Conservation (phyloP, 352 stramenopile genomes). For the Globisporangium ultimum region DNA sequence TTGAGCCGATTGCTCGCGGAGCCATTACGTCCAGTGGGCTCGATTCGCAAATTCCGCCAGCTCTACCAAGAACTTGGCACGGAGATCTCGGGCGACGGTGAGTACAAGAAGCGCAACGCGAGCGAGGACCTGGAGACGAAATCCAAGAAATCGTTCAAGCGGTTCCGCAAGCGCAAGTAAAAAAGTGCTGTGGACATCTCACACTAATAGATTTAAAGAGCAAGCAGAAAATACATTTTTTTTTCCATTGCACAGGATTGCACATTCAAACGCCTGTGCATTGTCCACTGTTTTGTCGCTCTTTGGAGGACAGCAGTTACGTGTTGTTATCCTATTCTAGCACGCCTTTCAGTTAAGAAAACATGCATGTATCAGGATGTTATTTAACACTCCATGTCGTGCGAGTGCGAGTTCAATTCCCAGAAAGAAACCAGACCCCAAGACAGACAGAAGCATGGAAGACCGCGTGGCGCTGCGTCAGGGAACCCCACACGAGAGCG, state of each 20-base stretch:
- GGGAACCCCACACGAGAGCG: not conserved
- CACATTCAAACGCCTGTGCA: no score
- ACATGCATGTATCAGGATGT: no score
- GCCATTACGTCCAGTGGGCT: slow-evolving; percentile 73
- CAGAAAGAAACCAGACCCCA: not conserved
- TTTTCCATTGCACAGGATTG: no score
- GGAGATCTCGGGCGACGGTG: slow-evolving; percentile 56
- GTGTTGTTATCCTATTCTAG: no score
- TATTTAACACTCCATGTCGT: no score
- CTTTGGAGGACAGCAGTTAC: no score
- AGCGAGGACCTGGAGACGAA: slow-evolving; percentile 68
- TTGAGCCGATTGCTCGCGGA: slow-evolving; percentile 53
- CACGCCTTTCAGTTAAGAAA: no score
- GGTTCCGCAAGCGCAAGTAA: slow-evolving; percentile 49
- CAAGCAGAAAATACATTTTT: no score
- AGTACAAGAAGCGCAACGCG: slow-evolving; percentile 76
- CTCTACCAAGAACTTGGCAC: slow-evolving; percentile 74
- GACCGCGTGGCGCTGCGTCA: slow-evolving; percentile 16
- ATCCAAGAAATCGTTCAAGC: slow-evolving; percentile 82
- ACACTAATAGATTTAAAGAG: not conserved
- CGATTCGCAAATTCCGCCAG: slow-evolving; percentile 77
- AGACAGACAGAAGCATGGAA: slow-evolving; percentile 6
- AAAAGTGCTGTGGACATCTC: not conserved
- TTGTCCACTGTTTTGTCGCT: no score
- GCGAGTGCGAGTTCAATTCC: no score